Evolutionary conservation across 352 stramenopile species (phyloP).

Genomic region (Stramenopiles sp.): DNA sequence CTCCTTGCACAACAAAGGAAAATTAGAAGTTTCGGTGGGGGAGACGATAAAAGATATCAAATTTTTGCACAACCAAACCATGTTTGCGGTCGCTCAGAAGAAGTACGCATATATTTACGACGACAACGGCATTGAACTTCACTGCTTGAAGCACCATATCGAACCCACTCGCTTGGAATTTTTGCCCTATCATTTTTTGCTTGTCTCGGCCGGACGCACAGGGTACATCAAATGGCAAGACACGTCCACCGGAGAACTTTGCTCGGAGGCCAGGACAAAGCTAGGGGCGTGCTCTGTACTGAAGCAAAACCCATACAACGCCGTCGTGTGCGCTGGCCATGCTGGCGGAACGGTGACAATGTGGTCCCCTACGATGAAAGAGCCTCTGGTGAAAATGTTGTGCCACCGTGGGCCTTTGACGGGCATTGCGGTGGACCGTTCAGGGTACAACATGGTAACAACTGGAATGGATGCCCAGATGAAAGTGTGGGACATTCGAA

Average conservation of each 20-base stretch:
- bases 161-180: conserved; percentile 81
- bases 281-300: not conserved
- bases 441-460: conserved; percentile 85
- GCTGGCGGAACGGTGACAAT: conserved; percentile 91
- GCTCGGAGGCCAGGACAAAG: conserved; percentile 55
- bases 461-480: conserved; percentile 76
- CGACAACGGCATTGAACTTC: conserved; percentile 79
- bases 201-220: conserved; percentile 76
- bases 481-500: conserved; percentile 32
- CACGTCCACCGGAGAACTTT: conserved; percentile 73
- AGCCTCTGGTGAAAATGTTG: conserved; percentile 88
- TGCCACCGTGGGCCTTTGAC: conserved; percentile 81
- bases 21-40: conserved; percentile 76
- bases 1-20: conserved; percentile 58
- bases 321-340: conserved; percentile 85
- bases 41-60: conserved; percentile 78
- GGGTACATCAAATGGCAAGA: conserved; percentile 78
- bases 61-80: conserved; percentile 90
- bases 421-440: conserved; percentile 72
- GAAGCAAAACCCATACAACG: conserved; percentile 83
- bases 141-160: conserved; percentile 74
- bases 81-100: conserved; percentile 87
- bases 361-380: conserved; percentile 79
- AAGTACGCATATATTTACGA: conserved; percentile 99
- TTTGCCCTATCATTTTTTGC: conserved; percentile 93